Evolutionary conservation across 306 rosid genomes (phyloP).

Genomic region (Cucumis hystrix): DNA sequence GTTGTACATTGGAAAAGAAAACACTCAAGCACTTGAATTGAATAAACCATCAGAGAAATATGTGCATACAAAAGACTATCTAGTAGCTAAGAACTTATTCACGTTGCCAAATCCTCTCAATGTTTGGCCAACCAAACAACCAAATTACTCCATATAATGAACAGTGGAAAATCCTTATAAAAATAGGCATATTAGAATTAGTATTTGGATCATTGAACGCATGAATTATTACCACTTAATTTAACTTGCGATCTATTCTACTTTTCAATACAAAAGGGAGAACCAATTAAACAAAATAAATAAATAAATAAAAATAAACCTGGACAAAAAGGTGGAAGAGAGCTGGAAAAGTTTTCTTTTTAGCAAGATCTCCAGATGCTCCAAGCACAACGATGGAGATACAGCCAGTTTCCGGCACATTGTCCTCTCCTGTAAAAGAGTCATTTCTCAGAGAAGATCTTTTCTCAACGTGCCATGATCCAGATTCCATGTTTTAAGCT

Average conservation of each 20-base stretch:
- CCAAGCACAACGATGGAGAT: slow-evolving; percentile 88
- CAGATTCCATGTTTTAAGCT: slow-evolving; percentile 44
- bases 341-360: slow-evolving; percentile 97
- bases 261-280: not conserved
- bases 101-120: not conserved
- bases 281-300: too few species aligned
- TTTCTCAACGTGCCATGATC: slow-evolving; percentile 41
- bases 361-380: slow-evolving; percentile 98
- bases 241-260: not conserved
- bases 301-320: slow-evolving; percentile 21
- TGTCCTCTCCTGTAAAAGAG: slow-evolving; percentile 28
- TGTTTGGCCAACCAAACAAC: not conserved
- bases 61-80: not conserved
- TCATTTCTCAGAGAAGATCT: slow-evolving; percentile 28
- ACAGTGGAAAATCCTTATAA: not conserved
- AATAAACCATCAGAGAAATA: not conserved
- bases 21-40: not conserved
- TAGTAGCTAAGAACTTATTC: not conserved
- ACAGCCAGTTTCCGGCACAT: slow-evolving; percentile 47
- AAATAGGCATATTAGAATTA: not conserved
- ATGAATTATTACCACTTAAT: not conserved
- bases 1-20: not conserved
- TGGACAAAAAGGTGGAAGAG: slow-evolving; percentile 69
- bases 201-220: too few species aligned
- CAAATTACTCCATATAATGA: not conserved